Conservation (phyloP, 2,329 filamentous ascomycete species). For the Emydomyces testavorans region DNA sequence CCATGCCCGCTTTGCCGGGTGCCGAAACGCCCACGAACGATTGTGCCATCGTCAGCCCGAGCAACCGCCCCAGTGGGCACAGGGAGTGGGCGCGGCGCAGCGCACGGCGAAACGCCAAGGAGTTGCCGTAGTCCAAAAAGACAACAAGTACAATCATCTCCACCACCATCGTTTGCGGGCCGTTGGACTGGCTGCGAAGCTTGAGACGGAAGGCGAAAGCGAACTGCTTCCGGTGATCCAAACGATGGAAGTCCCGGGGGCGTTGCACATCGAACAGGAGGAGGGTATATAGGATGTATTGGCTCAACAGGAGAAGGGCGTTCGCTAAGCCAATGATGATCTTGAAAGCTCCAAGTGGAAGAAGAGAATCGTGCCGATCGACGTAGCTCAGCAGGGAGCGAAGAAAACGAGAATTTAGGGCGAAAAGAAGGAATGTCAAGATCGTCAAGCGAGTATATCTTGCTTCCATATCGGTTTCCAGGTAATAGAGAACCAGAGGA, state of each 20-base stretch:
- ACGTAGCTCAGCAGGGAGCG: not conserved
- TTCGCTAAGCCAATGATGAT: constrained; percentile 20
- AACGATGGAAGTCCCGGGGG: constrained; percentile 38
- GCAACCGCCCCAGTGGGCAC: constrained; percentile 23
- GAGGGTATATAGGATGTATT: constrained; percentile 27
- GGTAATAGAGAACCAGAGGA: not conserved
- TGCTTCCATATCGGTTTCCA: constrained; percentile 14
- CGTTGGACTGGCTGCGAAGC: not conserved
- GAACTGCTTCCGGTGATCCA: constrained; percentile 31
- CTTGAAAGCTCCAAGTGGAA: constrained; percentile 19
- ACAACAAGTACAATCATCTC: constrained; percentile 8
- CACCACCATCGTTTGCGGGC: constrained; percentile 1
- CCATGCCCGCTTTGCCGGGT: constrained; percentile 34
- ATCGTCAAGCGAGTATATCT: constrained; percentile 22
- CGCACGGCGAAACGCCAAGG: constrained; percentile 21
- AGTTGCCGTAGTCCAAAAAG: constrained; percentile 21
- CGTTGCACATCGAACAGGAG: constrained; percentile 31
- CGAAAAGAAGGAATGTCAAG: constrained; percentile 17
- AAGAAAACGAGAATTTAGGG: constrained; percentile 12
- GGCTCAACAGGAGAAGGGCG: constrained; percentile 23
- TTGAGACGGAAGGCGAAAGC: constrained; percentile 13
- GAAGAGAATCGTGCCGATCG: constrained; percentile 18
- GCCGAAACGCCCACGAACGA: constrained; percentile 32
- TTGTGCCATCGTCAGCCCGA: constrained; percentile 33
- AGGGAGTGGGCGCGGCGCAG: constrained; percentile 9